These are phyloP conservation scores for Diaporthe australafricana DNA, from an alignment of 2,329 filamentous ascomycete species.

Conservation along the genomic window DNA sequence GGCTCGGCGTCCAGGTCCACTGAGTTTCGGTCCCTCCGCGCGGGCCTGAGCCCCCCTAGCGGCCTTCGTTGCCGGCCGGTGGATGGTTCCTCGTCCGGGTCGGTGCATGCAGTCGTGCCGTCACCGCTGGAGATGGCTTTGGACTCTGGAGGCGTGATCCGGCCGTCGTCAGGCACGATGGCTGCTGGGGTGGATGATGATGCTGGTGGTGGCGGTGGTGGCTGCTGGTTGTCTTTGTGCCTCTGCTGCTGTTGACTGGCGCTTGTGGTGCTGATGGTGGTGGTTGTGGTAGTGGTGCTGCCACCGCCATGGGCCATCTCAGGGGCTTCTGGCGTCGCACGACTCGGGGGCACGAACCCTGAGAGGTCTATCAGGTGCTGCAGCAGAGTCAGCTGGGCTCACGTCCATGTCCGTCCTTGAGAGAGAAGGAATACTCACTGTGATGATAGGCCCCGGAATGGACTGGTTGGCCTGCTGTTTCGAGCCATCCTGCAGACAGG, in stretches of 20 bases:
- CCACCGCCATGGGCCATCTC: background rate
- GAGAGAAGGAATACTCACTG: background rate
- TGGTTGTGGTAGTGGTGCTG: background rate
- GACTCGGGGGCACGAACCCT: background rate
- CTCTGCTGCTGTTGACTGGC: background rate
- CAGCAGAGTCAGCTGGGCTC: background rate
- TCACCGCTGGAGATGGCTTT: background rate
- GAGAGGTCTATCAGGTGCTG: slow-evolving; percentile 15
- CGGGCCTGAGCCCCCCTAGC: background rate
- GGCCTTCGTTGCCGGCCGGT: slow-evolving; percentile 10
- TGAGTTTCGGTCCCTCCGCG: background rate
- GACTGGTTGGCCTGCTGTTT: slow-evolving; percentile 21
- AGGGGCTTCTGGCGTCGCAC: slow-evolving; percentile 1
- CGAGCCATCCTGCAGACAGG: slow-evolving; percentile 23
- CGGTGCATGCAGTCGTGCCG: background rate
- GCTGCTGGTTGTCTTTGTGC: background rate
- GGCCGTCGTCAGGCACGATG: background rate
- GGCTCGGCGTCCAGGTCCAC: slow-evolving; percentile 9
- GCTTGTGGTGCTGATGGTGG: too few relatives aligned
- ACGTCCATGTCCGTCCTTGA: too few relatives aligned
- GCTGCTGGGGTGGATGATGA: background rate
- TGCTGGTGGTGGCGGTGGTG: background rate
- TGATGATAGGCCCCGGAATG: slow-evolving; percentile 17
- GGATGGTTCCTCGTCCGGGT: background rate
- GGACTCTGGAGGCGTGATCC: slow-evolving; percentile 12